Evolutionary conservation across 495 filamentous ascomycete species (phyloP).

Genomic region (Xylaria grammica): DNA sequence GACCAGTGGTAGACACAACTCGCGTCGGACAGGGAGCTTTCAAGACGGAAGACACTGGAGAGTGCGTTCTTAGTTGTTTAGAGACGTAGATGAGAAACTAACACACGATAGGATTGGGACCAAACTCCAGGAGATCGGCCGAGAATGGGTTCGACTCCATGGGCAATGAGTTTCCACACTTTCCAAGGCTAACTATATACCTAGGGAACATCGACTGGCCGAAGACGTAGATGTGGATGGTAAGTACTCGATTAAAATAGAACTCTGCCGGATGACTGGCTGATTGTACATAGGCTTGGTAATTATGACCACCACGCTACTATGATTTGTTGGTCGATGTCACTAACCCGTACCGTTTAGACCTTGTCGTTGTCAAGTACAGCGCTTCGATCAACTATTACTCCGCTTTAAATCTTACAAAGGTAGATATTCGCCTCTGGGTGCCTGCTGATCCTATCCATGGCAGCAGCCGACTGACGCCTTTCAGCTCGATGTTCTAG

Average conservation of each 20-base stretch:
- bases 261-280: background rate
- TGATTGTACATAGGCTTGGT: background rate
- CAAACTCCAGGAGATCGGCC: slow-evolving; percentile 50
- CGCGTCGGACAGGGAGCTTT: slow-evolving; percentile 83
- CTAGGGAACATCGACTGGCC: slow-evolving; percentile 82
- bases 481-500: slow-evolving; percentile 72
- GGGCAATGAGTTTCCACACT: background rate
- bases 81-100: background rate
- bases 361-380: slow-evolving; percentile 80
- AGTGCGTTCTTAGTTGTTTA: slow-evolving; percentile 16
- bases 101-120: slow-evolving; percentile 26
- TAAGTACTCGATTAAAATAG: slow-evolving; percentile 23
- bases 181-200: slow-evolving; percentile 17
- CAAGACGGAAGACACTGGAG: slow-evolving; percentile 77
- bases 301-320: too few species aligned
- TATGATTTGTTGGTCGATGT: too few species aligned
- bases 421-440: slow-evolving; percentile 33
- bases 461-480: background rate
- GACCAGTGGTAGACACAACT: slow-evolving; percentile 51
- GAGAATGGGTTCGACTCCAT: slow-evolving; percentile 28
- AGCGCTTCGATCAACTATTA: slow-evolving; percentile 72
- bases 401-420: slow-evolving; percentile 80
- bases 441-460: background rate
- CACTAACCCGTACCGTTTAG: slow-evolving; percentile 44
- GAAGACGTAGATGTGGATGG: slow-evolving; percentile 83